phyloP scores from a whole-genome alignment of 495 filamentous ascomycete genomes.

The Margaritispora aquatica region DNA sequence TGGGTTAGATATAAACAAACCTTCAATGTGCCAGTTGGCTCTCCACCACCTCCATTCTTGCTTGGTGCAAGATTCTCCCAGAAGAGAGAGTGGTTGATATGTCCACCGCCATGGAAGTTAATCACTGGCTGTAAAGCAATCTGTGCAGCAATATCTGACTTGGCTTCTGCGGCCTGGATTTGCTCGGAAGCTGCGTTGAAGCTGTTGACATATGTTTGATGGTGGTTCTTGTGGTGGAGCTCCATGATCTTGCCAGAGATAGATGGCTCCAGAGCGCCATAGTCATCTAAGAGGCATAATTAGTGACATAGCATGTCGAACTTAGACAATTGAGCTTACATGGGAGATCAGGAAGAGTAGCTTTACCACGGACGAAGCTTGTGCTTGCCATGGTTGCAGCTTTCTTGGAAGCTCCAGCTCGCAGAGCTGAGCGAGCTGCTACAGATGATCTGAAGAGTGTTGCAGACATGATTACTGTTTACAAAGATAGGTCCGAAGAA shows the following conservation, averaged over 20 bases:
- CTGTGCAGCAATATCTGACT: constrained; percentile 56
- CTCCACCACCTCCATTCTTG: constrained; percentile 68
- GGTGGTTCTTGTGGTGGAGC: constrained; percentile 74
- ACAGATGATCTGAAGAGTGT: constrained; percentile 45
- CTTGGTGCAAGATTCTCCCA: constrained; percentile 84
- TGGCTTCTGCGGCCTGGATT: constrained; percentile 50
- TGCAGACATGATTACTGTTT: constrained; percentile 38
- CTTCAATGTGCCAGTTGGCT: constrained; percentile 52
- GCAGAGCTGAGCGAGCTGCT: constrained; percentile 30
- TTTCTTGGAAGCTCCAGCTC: constrained; percentile 38
- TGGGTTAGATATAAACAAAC: constrained; percentile 15
- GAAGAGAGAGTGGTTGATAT: constrained; percentile 89
- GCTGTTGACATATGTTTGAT: constrained; percentile 72
- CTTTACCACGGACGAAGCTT: constrained; percentile 78
- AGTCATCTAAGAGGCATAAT: constrained; percentile 58
- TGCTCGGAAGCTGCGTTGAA: constrained; percentile 60
- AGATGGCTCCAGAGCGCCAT: constrained; percentile 85
- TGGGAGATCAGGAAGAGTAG: constrained; percentile 86
- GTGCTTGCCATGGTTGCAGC: constrained; percentile 58
- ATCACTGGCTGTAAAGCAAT: constrained; percentile 80
- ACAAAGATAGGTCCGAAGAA: background rate
- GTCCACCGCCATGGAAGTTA: constrained; percentile 96
- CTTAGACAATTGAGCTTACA: constrained; percentile 52
- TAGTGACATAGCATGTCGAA: background rate
- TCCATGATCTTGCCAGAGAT: constrained; percentile 99